These are phyloP conservation scores for Escallonia herrerae DNA, from an alignment of 129 eudicot species.

Conservation along the genomic window DNA sequence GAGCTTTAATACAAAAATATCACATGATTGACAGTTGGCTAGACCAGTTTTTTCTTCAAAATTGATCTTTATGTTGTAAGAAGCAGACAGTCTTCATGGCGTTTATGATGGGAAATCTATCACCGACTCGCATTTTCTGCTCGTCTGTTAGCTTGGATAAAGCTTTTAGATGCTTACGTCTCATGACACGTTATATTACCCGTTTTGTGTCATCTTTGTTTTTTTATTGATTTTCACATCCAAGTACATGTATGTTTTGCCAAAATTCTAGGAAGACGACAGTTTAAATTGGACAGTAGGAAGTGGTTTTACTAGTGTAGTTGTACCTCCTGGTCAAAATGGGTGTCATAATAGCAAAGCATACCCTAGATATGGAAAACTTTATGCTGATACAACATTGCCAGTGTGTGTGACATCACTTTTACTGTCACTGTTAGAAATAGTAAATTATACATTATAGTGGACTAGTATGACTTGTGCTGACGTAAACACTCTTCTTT, in stretches of 20 bases:
- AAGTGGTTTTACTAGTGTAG: background rate
- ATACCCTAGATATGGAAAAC: no score
- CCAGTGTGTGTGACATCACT: background rate
- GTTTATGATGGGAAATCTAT: background rate
- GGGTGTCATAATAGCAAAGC: background rate
- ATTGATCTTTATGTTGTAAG: background rate
- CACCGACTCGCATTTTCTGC: background rate
- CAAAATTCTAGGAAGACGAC: conserved; percentile 3
- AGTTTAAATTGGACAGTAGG: background rate
- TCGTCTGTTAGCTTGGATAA: background rate
- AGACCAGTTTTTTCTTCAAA: no score
- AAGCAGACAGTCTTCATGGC: background rate
- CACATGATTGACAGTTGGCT: background rate
- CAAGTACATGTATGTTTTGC: background rate
- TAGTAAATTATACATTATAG: background rate
- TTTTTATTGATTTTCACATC: background rate
- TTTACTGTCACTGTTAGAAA: no score
- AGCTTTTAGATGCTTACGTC: conserved; percentile 4
- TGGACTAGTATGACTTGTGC: no score
- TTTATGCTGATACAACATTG: no score
- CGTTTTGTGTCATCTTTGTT: background rate
- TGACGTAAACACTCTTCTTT: no score
- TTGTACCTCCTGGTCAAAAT: background rate
- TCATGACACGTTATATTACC: background rate
- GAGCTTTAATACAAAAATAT: background rate